A percentile compares a stretch with the other conserved stretches of the same genome.
Evolutionary conservation across 495 filamentous ascomycete species (phyloP).

Genomic region (Neurospora sublineolata): DNA sequence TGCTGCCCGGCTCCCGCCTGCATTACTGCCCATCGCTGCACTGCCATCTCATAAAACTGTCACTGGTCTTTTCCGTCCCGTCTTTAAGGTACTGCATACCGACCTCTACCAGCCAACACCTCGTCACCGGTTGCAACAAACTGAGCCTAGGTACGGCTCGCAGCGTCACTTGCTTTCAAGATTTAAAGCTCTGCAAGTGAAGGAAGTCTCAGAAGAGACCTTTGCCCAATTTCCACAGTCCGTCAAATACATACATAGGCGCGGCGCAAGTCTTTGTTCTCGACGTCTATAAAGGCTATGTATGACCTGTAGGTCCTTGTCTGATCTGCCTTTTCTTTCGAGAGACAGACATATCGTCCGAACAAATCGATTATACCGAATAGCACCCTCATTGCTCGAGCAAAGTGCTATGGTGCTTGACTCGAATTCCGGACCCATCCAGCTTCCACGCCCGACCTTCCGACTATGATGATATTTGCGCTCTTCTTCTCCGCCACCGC

Average conservation of each 20-base stretch:
- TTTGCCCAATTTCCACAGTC: neutral
- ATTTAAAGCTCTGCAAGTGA: neutral
- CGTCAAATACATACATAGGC: neutral
- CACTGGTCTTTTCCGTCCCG: neutral
- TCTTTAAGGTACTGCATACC: neutral
- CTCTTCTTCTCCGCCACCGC: neutral
- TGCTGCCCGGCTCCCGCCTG: neutral
- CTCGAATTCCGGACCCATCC: neutral
- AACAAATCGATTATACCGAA: neutral
- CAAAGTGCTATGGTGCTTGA: neutral
- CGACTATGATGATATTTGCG: neutral
- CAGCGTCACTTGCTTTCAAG: neutral
- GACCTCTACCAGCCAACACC: neutral
- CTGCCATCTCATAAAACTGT: neutral
- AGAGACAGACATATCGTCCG: neutral
- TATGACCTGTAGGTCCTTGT: neutral
- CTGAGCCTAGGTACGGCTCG: neutral
- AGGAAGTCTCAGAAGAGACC: neutral
- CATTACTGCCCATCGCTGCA: neutral
- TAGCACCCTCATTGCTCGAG: neutral
- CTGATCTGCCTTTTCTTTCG: neutral
- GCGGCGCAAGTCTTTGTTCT: neutral
- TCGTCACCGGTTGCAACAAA: neutral
- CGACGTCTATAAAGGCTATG: neutral
- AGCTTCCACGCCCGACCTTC: neutral